Base-by-base conservation (phyloP, 371 early-diverging fungal genomes). In the Umbelopsis sp. region DNA sequence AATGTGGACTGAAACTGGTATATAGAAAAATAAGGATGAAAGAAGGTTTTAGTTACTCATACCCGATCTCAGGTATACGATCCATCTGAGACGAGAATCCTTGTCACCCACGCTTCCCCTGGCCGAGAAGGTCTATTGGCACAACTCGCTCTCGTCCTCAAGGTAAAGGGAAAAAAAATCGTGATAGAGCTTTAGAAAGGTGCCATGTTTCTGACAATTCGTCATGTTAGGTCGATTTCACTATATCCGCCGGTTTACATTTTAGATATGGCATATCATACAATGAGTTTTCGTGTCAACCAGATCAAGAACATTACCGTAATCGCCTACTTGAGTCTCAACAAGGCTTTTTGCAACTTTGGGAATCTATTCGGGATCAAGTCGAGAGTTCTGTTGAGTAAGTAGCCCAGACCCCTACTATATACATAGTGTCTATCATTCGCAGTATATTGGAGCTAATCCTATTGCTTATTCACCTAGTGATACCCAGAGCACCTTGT, bases 181-280 rank as follows among this genome's bases (percentile, higher is more conserved):
- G 22, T 22, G 22, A 22, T 29, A 29, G 29, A 29, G 4, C 29
- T 29, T 4, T 22, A 22, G 29, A 29, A 29, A 29, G 29, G 29
- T 29, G 29, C 29, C 29, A 29, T 29, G 29, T 29, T 29, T 67
- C 24, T 41, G 5, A 10, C 41, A 41, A 62, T 24, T 22, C 50
- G 51, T 38, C 44, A 63, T 51, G 44, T 37, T 72, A 88, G 86
- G 90, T 84, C 51, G 90, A 89, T 69, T 88, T 88, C 67, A 88
- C 90, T 14, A 81, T 89, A 16, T 89, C 90, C 25, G 88, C 87
- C 22, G 88, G 90, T 48, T 73, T 89, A 65, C 90, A 89, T 71
- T 88, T 88, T 77, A 87, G 90, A 38, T 89, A 89, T 57, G 86
- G 85, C n/a, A 86, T 88, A 71, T 85, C 87, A 22, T 89, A 88